These are phyloP conservation scores for Rhodamnia argentea DNA, from an alignment of 345 rosid genomes.

Conservation along the genomic window DNA sequence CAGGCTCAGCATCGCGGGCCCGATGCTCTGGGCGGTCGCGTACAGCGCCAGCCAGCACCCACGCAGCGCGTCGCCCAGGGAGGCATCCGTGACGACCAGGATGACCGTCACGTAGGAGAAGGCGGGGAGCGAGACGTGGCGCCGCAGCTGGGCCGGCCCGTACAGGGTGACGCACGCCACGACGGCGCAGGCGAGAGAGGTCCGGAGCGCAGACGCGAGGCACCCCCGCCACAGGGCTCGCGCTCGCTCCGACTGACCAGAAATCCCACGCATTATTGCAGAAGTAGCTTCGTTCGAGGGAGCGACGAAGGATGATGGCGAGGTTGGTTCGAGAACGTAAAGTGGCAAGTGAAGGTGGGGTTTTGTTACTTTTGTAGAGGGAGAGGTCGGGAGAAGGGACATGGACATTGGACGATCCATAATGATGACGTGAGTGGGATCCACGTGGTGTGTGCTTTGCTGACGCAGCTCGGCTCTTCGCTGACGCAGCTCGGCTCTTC, in stretches of 20 bases:
- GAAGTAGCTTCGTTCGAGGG: background rate
- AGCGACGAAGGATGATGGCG: background rate
- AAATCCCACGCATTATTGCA: background rate
- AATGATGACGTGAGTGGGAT: background rate
- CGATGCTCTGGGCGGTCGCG: slow-evolving; percentile 60
- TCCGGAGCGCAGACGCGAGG: slow-evolving; percentile 59
- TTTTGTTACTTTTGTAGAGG: background rate
- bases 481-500: background rate
- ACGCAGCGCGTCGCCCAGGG: slow-evolving; percentile 59
- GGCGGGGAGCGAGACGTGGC: slow-evolving; percentile 54
- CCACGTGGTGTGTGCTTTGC: background rate
- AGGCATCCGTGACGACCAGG: slow-evolving; percentile 59
- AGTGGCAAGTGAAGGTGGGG: background rate
- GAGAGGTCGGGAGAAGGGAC: background rate
- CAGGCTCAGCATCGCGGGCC: slow-evolving; percentile 57
- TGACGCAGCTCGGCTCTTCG: background rate
- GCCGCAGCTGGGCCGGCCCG: slow-evolving; percentile 42
- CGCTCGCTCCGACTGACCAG: slow-evolving; percentile 18
- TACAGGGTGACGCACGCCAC: slow-evolving; percentile 59
- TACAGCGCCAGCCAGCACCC: slow-evolving; percentile 71
- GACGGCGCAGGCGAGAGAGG: slow-evolving; percentile 68
- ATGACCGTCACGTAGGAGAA: slow-evolving; percentile 68
- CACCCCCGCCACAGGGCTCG: slow-evolving; percentile 46
- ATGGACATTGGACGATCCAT: background rate
- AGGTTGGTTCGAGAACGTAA: background rate